Evolutionary conservation across 192 early-diverging fungal species (phyloP).

Genomic region (Lobosporangium transversale): DNA sequence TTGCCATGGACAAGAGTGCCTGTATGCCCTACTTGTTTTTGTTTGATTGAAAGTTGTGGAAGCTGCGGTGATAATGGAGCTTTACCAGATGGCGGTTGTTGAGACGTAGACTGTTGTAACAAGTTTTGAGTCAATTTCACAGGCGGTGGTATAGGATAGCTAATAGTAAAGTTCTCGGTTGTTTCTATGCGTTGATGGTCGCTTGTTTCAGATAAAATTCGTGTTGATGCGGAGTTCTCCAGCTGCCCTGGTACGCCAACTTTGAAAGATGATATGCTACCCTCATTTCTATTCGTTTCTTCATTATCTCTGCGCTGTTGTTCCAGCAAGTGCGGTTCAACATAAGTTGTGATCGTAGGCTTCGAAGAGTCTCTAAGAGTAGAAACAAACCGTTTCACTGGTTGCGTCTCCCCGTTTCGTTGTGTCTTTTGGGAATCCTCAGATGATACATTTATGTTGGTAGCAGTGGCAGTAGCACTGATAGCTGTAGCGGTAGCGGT

Average conservation of each 20-base stretch:
- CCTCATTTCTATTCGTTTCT: slow-evolving; percentile 1
- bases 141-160: slow-evolving; percentile 45
- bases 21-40: slow-evolving; percentile 12
- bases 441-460: too few species aligned
- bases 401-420: slow-evolving; percentile 18
- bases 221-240: slow-evolving; percentile 17
- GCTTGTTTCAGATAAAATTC: slow-evolving; percentile 10
- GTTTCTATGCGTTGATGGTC: slow-evolving; percentile 26
- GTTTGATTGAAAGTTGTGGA: slow-evolving; percentile 5
- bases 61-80: background rate
- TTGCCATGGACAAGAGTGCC: slow-evolving; percentile 20
- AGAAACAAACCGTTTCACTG: slow-evolving; percentile 41
- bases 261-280: slow-evolving; percentile 16
- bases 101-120: slow-evolving; percentile 27
- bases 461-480: too few species aligned
- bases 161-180: slow-evolving; percentile 28
- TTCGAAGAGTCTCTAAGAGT: slow-evolving; percentile 45
- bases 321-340: slow-evolving; percentile 46
- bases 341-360: slow-evolving; percentile 46
- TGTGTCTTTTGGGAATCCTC: background rate
- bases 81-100: background rate
- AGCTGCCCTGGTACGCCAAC: slow-evolving; percentile 38
- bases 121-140: slow-evolving; percentile 47
- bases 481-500: too few species aligned
- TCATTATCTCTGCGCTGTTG: slow-evolving; percentile 44